A percentile compares a stretch with the other conserved stretches of the same genome.
Conservation (phyloP, 768 basidiomycete species). For the Lactifluus subvellereus region DNA sequence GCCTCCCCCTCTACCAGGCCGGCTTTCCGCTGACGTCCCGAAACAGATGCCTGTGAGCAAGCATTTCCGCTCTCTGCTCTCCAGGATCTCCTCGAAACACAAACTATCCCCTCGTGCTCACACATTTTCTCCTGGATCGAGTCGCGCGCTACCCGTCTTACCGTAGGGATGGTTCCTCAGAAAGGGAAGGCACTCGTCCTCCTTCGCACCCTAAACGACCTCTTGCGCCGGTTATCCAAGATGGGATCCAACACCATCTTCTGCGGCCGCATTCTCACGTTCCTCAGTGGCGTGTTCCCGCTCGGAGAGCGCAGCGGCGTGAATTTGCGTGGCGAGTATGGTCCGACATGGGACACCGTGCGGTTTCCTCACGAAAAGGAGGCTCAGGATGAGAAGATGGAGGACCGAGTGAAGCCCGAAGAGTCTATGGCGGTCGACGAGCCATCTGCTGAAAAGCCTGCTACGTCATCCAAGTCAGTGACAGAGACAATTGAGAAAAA, state of each 20-base stretch:
- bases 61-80: conserved; percentile 68
- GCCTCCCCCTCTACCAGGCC: conserved; percentile 25
- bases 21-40: conserved; percentile 11
- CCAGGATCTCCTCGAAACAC: conserved; percentile 78
- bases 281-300: conserved; percentile 80
- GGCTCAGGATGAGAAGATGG: conserved; percentile 27
- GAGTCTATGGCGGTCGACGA: conserved; percentile 64
- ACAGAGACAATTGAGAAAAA: conserved; percentile 48
- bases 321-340: conserved; percentile 84
- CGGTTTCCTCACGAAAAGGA: conserved; percentile 36
- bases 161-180: conserved; percentile 73
- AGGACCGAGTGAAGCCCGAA: conserved; percentile 32
- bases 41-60: conserved; percentile 68
- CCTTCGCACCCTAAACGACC: conserved; percentile 80
- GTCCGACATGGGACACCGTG: conserved; percentile 70
- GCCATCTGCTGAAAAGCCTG: conserved; percentile 23
- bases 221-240: conserved; percentile 81
- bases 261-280: conserved; percentile 84
- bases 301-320: conserved; percentile 88
- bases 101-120: conserved; percentile 80
- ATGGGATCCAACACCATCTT: conserved; percentile 80
- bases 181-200: conserved; percentile 85
- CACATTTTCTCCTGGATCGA: conserved; percentile 89
- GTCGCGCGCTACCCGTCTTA: conserved; percentile 59
- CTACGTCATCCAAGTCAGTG: conserved; percentile 16